Conservation (phyloP, 495 filamentous ascomycete genomes). For the Penicillium turbatum region DNA sequence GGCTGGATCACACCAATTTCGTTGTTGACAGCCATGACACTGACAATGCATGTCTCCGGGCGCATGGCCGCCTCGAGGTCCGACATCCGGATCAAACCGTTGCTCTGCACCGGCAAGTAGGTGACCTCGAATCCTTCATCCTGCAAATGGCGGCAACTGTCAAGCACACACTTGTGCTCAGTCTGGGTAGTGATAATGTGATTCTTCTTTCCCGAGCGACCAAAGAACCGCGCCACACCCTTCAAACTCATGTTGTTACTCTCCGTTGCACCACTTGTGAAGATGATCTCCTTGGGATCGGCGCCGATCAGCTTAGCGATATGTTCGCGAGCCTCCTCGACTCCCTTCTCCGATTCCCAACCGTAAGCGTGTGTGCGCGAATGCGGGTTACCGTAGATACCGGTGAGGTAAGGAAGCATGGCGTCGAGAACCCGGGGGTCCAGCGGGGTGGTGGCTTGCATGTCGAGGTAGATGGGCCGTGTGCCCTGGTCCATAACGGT, state of each 20-base stretch:
- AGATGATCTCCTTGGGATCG: constrained; percentile 96
- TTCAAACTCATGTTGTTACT: constrained; percentile 99
- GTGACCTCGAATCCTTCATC: constrained; percentile 96
- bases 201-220: constrained; percentile 89
- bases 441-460: constrained; percentile 96
- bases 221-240: constrained; percentile 93
- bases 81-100: constrained; percentile 77
- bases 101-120: constrained; percentile 83
- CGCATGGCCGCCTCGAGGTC: constrained; percentile 87
- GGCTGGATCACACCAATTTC: constrained; percentile 98
- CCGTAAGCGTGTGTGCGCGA: constrained; percentile 97
- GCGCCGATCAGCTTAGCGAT: constrained; percentile 87
- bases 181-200: constrained; percentile 97
- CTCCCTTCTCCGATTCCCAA: constrained; percentile 94
- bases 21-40: constrained; percentile 99
- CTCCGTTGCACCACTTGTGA: constrained; percentile 96
- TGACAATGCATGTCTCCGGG: constrained; percentile 86
- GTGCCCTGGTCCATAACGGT: constrained; percentile 91
- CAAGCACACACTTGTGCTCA: constrained; percentile 97
- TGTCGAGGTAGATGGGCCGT: constrained; percentile 94
- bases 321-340: constrained; percentile 78
- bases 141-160: constrained; percentile 93
- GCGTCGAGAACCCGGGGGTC: constrained; percentile 93
- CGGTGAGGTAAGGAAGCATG: constrained; percentile 92
- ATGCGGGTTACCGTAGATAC: constrained; percentile 94